A percentile compares a stretch with the other conserved stretches of the same genome.
phyloP scores from a whole-genome alignment of 768 basidiomycete genomes.

The Austroboletus eburneus region DNA sequence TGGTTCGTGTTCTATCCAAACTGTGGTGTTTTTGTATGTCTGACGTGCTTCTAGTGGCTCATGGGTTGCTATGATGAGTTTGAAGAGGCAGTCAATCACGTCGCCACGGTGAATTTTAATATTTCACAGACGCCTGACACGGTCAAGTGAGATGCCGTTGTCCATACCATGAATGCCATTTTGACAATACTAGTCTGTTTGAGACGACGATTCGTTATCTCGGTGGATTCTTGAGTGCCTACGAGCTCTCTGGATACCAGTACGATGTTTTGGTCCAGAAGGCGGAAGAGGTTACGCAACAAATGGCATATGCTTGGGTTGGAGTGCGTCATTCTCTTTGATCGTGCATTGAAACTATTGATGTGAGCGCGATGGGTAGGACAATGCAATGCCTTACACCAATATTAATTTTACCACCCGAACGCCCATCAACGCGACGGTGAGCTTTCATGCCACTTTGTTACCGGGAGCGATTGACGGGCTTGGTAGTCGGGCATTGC shows the following conservation, averaged over 20 bases:
- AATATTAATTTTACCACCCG: constrained; percentile 37
- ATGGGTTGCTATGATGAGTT: constrained; percentile 62
- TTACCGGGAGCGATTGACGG: background rate
- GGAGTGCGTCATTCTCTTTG: constrained; percentile 41
- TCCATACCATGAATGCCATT: background rate
- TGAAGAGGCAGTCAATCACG: constrained; percentile 49
- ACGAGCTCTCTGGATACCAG: constrained; percentile 57
- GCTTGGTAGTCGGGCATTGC: constrained; percentile 41
- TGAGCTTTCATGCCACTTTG: constrained; percentile 17
- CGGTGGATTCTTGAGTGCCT: constrained; percentile 63
- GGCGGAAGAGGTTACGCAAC: constrained; percentile 60
- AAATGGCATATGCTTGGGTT: constrained; percentile 58
- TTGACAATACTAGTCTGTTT: constrained; percentile 42
- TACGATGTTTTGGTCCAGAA: constrained; percentile 52
- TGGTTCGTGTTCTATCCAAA: constrained; percentile 39
- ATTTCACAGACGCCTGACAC: constrained; percentile 40
- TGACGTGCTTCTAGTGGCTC: constrained; percentile 37
- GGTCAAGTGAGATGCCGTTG: constrained; percentile 40
- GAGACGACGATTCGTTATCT: constrained; percentile 76
- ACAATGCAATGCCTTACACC: constrained; percentile 36
- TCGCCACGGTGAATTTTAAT: constrained; percentile 50
- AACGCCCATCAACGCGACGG: constrained; percentile 26
- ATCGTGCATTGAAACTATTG: background rate
- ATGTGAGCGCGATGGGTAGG: constrained; percentile 17
- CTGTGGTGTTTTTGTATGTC: background rate